These are phyloP conservation scores for Emergomyces pasteurianus DNA, from an alignment of 2,329 filamentous ascomycete species.

Conservation along the genomic window DNA sequence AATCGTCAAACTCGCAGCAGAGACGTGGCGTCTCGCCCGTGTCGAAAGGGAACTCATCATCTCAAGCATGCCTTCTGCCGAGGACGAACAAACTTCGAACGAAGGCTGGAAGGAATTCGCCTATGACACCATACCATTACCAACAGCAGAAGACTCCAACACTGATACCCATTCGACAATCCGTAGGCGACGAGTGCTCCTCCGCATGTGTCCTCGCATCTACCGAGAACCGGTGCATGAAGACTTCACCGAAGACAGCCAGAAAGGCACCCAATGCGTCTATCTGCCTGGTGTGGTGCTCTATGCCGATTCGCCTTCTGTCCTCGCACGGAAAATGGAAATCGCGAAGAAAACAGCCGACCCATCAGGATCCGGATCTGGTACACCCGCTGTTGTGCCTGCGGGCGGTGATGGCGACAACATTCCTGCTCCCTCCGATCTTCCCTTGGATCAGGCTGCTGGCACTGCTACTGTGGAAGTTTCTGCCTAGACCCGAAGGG, in stretches of 20 bases:
- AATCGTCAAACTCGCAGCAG: constrained; percentile 46
- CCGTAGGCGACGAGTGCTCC: constrained; percentile 30
- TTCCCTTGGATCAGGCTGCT: neutral
- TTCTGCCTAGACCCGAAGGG: neutral
- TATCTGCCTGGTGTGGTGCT: constrained; percentile 40
- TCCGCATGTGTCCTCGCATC: constrained; percentile 42
- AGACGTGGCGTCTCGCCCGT: constrained; percentile 47
- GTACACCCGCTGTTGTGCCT: neutral
- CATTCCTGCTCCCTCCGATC: neutral
- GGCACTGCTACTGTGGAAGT: neutral
- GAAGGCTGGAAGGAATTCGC: constrained; percentile 28
- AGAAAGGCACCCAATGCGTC: constrained; percentile 33
- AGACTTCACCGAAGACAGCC: constrained; percentile 34
- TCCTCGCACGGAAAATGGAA: constrained; percentile 30
- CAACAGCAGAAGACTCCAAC: neutral
- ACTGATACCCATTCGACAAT: neutral
- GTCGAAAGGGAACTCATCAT: constrained; percentile 45
- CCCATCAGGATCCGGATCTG: constrained; percentile 1
- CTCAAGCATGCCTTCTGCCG: constrained; percentile 37
- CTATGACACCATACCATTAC: constrained; percentile 5
- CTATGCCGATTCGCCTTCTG: constrained; percentile 37
- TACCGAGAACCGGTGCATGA: constrained; percentile 40
- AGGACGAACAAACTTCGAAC: constrained; percentile 23
- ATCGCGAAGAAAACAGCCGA: constrained; percentile 21
- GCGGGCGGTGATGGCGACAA: neutral